Base-by-base conservation (phyloP, 768 basidiomycete genomes). In the Boletus eberwhitei region DNA sequence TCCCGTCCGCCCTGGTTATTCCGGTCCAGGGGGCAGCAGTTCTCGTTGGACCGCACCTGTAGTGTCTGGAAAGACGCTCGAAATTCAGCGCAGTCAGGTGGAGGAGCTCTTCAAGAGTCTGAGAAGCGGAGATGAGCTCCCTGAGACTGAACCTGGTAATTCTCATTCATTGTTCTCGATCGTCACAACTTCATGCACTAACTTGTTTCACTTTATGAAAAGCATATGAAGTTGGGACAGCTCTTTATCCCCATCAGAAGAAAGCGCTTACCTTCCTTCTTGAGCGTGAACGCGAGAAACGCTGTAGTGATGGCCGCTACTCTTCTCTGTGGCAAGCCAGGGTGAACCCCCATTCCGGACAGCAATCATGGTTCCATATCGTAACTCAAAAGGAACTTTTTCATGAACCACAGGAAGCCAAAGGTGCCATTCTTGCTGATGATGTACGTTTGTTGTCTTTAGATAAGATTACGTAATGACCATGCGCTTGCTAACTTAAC, bases 161-260 rank as follows among this genome's bases (percentile, higher is more conserved):
- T 77, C 60, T 22, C 53, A 47, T 60, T 59, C 48, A 48, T 59
- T 55, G 50, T 55, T 53, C 55, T 58, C 56, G 39, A 38, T 46
- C 37, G 46, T 53, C 40, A 58, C 42, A 17, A 21, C 48, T 54
- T 54, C 56, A 51, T 39, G 31, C 48, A 43, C 50, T 62, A 38
- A 63, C 54, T 62, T 42, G 41, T 54, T 57, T 48, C 60, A 48
- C 57, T 52, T 42, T 38, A 58, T 64, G 52, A 54, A 63, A 63
- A 89, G 88, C 74, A 47, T 64, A 77, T 50, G 85, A 88, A 63
- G 83, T 99, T 50, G 88, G 87, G 36, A 97, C 97, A 21, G 79
- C 74, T 44, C 77, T 99, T 8, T 99, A 98, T 73, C 93, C 96
- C 19, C 97, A 99, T 77, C 97, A 99, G 74, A 96, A 94, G 74